phyloP scores from a whole-genome alignment of 352 stramenopile genomes.

The Phytopythium kandeliae region DNA sequence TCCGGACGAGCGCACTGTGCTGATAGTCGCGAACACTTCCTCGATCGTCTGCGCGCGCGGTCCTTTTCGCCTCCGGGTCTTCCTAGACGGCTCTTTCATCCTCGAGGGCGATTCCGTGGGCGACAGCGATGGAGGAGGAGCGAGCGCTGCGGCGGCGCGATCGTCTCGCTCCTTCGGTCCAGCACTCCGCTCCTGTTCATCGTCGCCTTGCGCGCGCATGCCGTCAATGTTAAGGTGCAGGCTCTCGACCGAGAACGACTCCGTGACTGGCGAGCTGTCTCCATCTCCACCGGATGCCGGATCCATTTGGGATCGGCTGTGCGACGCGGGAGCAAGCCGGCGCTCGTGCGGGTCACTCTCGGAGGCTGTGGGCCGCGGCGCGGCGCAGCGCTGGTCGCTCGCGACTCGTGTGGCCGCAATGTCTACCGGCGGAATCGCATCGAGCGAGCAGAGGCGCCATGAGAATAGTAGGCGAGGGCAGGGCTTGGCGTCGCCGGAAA shows the following conservation, averaged over 20 bases:
- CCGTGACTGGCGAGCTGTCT: not conserved
- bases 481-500: not conserved
- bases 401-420: no score
- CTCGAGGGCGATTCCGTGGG: not conserved
- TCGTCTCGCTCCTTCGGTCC: not conserved
- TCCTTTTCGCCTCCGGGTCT: constrained; percentile 63
- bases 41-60: constrained; percentile 62
- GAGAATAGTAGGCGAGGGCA: no score
- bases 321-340: not conserved
- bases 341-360: no score
- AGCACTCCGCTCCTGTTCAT: constrained; percentile 2
- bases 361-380: no score
- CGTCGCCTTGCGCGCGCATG: constrained; percentile 4
- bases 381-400: not conserved
- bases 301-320: not conserved
- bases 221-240: constrained; percentile 26
- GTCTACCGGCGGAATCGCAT: no score
- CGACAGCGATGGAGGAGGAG: not conserved
- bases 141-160: not conserved
- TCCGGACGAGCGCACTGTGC: constrained; percentile 56
- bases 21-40: constrained; percentile 74
- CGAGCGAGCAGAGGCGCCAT: no score
- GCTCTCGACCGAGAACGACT: not conserved
- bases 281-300: not conserved
- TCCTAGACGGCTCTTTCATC: constrained; percentile 16